Percentiles rank a stretch among this genome's conserved stretches.
Evolutionary conservation across 2,329 filamentous ascomycete genomes (phyloP).

Genomic region (Leptographium wingfieldii): DNA sequence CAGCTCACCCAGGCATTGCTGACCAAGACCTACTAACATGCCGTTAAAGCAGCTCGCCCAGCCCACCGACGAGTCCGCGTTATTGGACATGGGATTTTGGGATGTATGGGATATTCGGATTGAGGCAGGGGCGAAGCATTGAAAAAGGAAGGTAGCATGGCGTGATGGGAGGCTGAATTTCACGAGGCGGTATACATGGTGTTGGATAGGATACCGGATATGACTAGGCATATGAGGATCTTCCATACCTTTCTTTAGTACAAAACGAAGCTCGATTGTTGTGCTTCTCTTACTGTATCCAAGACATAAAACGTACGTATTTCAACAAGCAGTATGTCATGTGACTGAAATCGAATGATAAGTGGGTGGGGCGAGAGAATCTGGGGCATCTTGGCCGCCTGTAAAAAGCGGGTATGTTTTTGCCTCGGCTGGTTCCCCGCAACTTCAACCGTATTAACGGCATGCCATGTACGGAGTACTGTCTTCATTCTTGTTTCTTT

Average conservation of each 20-base stretch:
- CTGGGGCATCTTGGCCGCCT: no score
- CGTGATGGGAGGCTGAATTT: neutral
- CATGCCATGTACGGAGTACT: no score
- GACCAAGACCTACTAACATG: neutral
- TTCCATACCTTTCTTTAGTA: no score
- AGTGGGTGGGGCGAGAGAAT: no score
- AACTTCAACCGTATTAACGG: neutral
- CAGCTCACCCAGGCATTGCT: neutral
- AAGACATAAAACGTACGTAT: no score
- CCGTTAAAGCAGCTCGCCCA: neutral
- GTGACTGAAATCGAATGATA: no score
- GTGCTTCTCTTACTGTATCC: no score
- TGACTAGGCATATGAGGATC: neutral
- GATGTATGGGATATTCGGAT: neutral
- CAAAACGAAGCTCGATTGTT: no score
- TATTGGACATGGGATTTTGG: slow-evolving; percentile 1
- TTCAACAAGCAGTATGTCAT: no score
- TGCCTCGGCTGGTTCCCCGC: neutral
- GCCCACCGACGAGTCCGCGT: neutral
- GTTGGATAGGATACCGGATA: neutral
- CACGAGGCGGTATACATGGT: neutral
- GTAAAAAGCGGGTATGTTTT: neutral
- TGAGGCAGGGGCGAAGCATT: neutral
- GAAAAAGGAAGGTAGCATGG: neutral
- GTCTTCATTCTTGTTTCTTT: no score